These are phyloP conservation scores for Rhynchospora pubera DNA, from an alignment of 176 grass and related monocot species.

Conservation along the genomic window DNA sequence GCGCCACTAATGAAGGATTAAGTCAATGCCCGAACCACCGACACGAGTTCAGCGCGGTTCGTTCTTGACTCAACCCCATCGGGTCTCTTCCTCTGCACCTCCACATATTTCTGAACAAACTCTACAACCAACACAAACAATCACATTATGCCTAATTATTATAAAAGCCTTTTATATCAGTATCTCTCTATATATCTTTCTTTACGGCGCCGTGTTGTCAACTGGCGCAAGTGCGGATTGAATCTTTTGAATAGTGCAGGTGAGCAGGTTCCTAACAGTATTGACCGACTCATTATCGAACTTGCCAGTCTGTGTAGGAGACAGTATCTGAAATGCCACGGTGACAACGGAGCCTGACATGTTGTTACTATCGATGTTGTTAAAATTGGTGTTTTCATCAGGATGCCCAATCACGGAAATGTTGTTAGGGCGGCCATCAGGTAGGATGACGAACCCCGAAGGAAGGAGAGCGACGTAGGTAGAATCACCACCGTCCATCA, in stretches of 20 bases:
- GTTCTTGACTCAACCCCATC: slow-evolving; percentile 78
- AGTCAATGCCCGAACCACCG: slow-evolving; percentile 47
- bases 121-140: slow-evolving; percentile 38
- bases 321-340: slow-evolving; percentile 70
- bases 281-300: slow-evolving; percentile 58
- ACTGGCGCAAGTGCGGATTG: slow-evolving; percentile 34
- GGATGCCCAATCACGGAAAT: background rate
- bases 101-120: slow-evolving; percentile 21
- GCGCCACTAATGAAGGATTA: slow-evolving; percentile 13
- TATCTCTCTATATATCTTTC: slow-evolving; percentile 28
- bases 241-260: slow-evolving; percentile 65
- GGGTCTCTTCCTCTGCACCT: slow-evolving; percentile 15
- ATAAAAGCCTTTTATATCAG: slow-evolving; percentile 25
- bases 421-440: slow-evolving; percentile 33
- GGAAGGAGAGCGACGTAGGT: slow-evolving; percentile 52
- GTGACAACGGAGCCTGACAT: slow-evolving; percentile 52
- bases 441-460: slow-evolving; percentile 63
- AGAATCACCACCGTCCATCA: slow-evolving; percentile 71
- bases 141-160: slow-evolving; percentile 38
- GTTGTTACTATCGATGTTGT: slow-evolving; percentile 12
- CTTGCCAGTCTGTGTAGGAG: slow-evolving; percentile 56
- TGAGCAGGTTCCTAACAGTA: slow-evolving; percentile 63
- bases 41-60: slow-evolving; percentile 51
- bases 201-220: background rate
- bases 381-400: background rate